Base-by-base conservation (phyloP, 1,284 basidiomycete genomes). In the Cryptococcus sp. region DNA sequence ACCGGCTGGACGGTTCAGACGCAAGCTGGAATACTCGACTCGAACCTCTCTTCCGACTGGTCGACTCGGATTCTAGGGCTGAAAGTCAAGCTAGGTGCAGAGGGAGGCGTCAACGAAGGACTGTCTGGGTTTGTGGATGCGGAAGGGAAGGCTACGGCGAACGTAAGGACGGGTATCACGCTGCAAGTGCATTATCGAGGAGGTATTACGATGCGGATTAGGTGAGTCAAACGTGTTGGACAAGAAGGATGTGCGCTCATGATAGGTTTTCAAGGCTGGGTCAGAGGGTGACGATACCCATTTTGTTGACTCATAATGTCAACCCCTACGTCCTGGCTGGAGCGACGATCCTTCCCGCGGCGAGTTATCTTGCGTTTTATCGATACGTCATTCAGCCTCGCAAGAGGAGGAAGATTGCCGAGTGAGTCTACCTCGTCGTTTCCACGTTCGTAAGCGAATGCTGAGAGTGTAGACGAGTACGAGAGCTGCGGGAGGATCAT, bases 371-470 rank as follows among this genome's bases (percentile, higher is more conserved):
- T 1, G 69, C 79, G 1, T 63, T 79, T 23, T 80, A 85, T 67
- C 77, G 80, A 54, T 78, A 80, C 44, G 73, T 80, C 51, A 62
- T 86, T 23, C 73, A 77, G 19, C 84, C 84, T 2, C 66, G 75
- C 10, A 78, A 79, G 57, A 74, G 76, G 35, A 66, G 68, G 33
- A 69, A 69, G 33, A 73, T 79, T 45, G 58, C 75, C 26, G 70
- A 75, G 79, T 81, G 57, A 66, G 79, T 73, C 14, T 9, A 14
- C 47, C n/a, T 23, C 23, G 14, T 23, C 34, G 51, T 14, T 26
- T 9, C 24, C 12, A 9, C 11, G 21, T n/a, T n/a, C n/a, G 10
- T 24, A 22, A 14, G 53, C 21, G 16, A 23, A 25, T n/a, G 14
- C 21, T 52, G 18, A 37, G 43, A 36, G n/a, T 22, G 37, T 62